Evolutionary conservation across 768 basidiomycete genomes (phyloP), one percentile per base, ranked within the genome.

Genomic region (Xerocomus brunneocitrinus): DNA sequence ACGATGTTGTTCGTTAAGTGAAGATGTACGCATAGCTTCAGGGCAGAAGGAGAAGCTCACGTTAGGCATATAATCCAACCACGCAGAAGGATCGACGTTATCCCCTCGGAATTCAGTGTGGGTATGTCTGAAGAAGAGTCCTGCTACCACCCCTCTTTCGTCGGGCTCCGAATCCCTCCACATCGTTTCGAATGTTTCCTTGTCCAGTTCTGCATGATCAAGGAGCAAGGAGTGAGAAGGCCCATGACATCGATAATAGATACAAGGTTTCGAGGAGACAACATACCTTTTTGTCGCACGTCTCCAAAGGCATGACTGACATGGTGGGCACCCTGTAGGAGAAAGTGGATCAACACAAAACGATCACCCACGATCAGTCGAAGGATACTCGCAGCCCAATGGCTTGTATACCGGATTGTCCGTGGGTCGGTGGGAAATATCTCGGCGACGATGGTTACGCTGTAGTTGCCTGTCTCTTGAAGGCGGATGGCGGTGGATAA

Each of bases 241-340:
- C 34, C 5, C n/a, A 27, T 38, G 14, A 16, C 10, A 25, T 54
- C 5, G 13, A 39, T 30, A 14, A 19, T 14, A 16, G 5, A 46
- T 38, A 19, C 6, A 3, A 49, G 6, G 9, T 36, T 31, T 7
- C 13, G 25, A 22, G 13, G 34, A 7, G 14, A 48, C 9, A 24
- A n/a, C 64, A 73, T 48, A 86, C 88, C 73, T 60, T 79, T 79
- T 59, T 83, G 79, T n/a, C 72, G 71, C 3, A 66, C 69, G 53
- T 85, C 80, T 12, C 75, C 73, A 9, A 71, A 74, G 3, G 79
- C 78, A 14, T 76, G 76, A 43, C 80, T 83, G 43, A 91, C 81
- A 74, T 90, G 86, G 57, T 91, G 87, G 8, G 87, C 91, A 34
- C 89, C 90, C 90, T 92, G 46, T 31, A 47, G n/a, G 45, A 1